Base-by-base conservation (phyloP, 2,329 filamentous ascomycete species). In the Rutstroemia sp. region DNA sequence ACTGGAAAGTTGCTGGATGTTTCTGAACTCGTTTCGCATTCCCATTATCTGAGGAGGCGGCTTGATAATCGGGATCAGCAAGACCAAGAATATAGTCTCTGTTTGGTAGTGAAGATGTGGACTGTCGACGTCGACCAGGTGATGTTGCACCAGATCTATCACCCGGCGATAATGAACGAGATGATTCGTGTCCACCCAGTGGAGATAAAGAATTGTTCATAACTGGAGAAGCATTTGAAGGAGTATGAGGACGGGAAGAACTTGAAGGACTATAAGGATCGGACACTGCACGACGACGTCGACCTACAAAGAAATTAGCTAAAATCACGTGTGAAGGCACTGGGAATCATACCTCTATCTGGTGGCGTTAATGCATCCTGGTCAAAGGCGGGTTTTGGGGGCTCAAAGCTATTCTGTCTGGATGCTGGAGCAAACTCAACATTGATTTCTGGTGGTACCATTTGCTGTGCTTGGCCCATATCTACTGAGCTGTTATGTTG, bases 1-100 rank as follows among this genome's bases (percentile, higher is more conserved):
- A 99, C 69, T 97, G 92, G 73, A 97, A 99, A 0, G 92, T 99
- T 6, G 94, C 94, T 0, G 94, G 94, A 65, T 99, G 94, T 69
- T 99, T 99, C 71, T 99, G 94, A 0, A 90, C 85, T n/a, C 94
- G 85, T 70, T 94, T 95, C 5, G 83, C 70, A 57, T 78, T 78
- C 37, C 74, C 74, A 41, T 77, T 79, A 49, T 86, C 83, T 46
- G 75, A 75, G 12, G 80, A 75, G 4, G 81, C 79, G 23, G 82
- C 84, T 55, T 91, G 87, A 60, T 92, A 87, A 45, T 91, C 87
- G 0, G 92, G 92, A 70, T 96, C 90, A 10, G 91, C 92, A 16
- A 97, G 80, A 59, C 92, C 90, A 42, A 97, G 77, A n/a, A 95
- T 94, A 67, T 96, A 87, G 66, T 87, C 85, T 42, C 85, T 80